Percentiles rank a stretch among this genome's conserved stretches.
Evolutionary conservation across 495 filamentous ascomycete species (phyloP).

Genomic region (Echria macrotheca): DNA sequence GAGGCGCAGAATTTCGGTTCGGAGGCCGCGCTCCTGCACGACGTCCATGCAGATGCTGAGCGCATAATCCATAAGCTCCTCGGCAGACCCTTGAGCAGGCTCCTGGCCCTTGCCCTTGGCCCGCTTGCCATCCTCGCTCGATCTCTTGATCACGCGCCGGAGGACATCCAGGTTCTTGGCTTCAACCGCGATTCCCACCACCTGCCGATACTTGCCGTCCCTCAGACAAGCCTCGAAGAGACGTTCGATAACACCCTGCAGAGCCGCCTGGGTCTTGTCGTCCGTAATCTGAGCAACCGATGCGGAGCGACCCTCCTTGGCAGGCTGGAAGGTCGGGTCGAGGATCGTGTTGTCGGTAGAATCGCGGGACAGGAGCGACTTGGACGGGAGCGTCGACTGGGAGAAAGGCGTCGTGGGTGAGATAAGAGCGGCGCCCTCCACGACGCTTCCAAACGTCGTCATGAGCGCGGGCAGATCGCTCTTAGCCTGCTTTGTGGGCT

Average conservation of each 20-base stretch:
- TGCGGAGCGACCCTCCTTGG: conserved; percentile 43
- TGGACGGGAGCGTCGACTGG: conserved; percentile 82
- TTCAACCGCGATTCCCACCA: conserved; percentile 97
- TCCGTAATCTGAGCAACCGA: conserved; percentile 43
- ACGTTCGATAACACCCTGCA: conserved; percentile 77
- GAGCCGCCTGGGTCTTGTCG: conserved; percentile 54
- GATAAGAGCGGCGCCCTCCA: conserved; percentile 58
- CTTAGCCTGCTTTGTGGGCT: conserved; percentile 39
- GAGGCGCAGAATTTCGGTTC: conserved; percentile 73
- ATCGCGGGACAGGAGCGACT: conserved; percentile 74
- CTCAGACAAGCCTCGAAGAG: conserved; percentile 88
- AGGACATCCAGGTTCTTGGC: conserved; percentile 89
- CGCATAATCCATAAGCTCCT: conserved; percentile 95
- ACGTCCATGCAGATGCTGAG: conserved; percentile 96
- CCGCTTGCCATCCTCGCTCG: conserved; percentile 73
- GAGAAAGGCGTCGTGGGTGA: conserved; percentile 93
- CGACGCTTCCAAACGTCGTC: conserved; percentile 65
- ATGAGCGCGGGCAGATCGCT: conserved; percentile 58
- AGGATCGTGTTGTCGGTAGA: conserved; percentile 57
- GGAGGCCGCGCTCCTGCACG: conserved; percentile 85
- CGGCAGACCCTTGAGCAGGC: conserved; percentile 56
- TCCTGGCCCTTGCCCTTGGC: conserved; percentile 47
- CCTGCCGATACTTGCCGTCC: conserved; percentile 85
- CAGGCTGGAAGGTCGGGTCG: conserved; percentile 52
- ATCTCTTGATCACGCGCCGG: conserved; percentile 73